Evolutionary conservation across 768 basidiomycete genomes (phyloP).

Genomic region (Tricholoma matsutake): DNA sequence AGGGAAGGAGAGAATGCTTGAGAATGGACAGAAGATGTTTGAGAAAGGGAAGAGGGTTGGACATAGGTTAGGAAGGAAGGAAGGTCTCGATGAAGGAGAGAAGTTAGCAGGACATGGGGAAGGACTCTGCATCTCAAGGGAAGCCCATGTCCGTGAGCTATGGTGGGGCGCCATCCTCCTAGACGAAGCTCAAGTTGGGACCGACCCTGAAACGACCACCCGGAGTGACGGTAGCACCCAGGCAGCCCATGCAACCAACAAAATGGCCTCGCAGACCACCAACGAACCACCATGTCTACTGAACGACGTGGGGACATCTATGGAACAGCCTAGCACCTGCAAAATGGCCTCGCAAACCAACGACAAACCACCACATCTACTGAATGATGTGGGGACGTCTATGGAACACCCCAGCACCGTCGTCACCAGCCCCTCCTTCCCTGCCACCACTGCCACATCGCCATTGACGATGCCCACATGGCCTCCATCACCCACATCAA

Average conservation of each 20-base stretch:
- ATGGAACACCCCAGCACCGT: background rate
- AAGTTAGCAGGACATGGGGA: background rate
- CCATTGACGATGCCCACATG: too few relatives aligned
- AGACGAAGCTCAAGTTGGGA: background rate
- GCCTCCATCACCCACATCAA: too few relatives aligned
- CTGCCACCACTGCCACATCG: too few relatives aligned
- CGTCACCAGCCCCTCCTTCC: too few relatives aligned
- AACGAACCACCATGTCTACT: background rate
- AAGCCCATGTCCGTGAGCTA: background rate
- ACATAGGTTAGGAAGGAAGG: background rate
- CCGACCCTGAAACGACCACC: background rate
- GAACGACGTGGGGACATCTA: too few relatives aligned
- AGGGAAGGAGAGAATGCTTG: background rate
- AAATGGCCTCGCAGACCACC: background rate
- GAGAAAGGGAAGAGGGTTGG: background rate
- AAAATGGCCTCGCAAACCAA: too few relatives aligned
- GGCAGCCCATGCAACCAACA: background rate
- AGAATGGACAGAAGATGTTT: background rate
- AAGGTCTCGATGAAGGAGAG: background rate
- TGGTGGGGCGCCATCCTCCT: background rate
- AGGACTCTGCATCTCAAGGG: background rate
- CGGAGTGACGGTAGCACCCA: background rate
- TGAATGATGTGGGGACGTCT: background rate
- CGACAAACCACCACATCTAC: background rate
- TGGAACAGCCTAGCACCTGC: too few relatives aligned